These are phyloP conservation scores for Ophidiomyces ophidiicola DNA, from an alignment of 2,329 filamentous ascomycete genomes.

Conservation along the genomic window DNA sequence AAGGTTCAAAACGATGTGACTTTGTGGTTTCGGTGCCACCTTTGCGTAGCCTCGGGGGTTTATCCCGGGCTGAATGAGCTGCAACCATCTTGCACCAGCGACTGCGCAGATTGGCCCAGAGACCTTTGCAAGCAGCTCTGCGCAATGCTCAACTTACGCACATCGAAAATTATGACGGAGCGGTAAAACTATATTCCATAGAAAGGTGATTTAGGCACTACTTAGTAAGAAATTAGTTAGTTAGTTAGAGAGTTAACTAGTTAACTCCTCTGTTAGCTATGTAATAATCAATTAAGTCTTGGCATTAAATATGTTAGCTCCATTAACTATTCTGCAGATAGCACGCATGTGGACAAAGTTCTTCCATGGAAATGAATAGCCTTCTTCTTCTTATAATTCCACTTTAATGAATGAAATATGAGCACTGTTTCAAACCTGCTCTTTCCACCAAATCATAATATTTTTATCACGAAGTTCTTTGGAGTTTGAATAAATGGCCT, in stretches of 20 bases:
- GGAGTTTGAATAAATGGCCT: no score
- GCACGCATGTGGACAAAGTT: no score
- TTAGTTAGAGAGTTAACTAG: not conserved
- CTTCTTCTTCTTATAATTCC: no score
- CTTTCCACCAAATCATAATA: no score
- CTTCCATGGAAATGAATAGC: no score
- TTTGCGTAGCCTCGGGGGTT: slow-evolving; percentile 55
- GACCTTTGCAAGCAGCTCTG: slow-evolving; percentile 20
- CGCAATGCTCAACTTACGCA: slow-evolving; percentile 9
- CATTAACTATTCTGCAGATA: no score
- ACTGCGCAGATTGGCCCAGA: slow-evolving; percentile 1
- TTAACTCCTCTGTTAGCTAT: not conserved
- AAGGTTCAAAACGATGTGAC: slow-evolving; percentile 82
- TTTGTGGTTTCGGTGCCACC: slow-evolving; percentile 62
- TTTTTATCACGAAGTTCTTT: no score
- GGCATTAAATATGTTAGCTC: no score
- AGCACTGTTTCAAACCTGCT: no score
- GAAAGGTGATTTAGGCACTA: not conserved
- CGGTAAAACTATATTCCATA: slow-evolving; percentile 22
- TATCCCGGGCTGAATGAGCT: slow-evolving; percentile 53
- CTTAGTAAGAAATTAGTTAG: not conserved
- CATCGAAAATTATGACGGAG: slow-evolving; percentile 30
- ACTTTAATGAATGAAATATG: no score
- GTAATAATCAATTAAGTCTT: no score
- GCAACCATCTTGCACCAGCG: slow-evolving; percentile 31